Evolutionary conservation across 2,329 filamentous ascomycete genomes (phyloP), one percentile per base, ranked within the genome.

Genomic region (Trichophyton equinum): DNA sequence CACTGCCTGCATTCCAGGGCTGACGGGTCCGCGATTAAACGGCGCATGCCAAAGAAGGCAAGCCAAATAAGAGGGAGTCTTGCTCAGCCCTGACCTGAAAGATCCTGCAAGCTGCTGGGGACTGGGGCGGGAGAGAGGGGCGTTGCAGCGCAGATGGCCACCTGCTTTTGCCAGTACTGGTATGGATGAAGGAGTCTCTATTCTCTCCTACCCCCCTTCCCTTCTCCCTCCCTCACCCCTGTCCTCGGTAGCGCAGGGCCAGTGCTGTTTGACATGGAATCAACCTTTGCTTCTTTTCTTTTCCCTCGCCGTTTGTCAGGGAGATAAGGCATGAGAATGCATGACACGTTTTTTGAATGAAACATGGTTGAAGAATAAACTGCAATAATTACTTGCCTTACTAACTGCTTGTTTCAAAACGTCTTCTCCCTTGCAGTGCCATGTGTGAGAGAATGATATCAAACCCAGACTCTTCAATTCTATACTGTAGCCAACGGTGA

Each of bases 371-470:
- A 30, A 18, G 27, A 36, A 55, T 55, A 15, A 18, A 36, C 40
- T 44, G 4, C n/a, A n/a, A n/a, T 18, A n/a, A 7, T 44, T n/a
- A n/a, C 30, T 18, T 25, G 9, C 18, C 33, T 55, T 42, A 36
- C 40, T 58, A 42, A 42, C 36, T 36, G 56, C 20, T 58, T 58
- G 33, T 36, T 44, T 22, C 15, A 44, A 57, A 46, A 22, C 30
- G n/a, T 25, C 15, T 13, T 58, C 40, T 27, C n/a, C 25, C 40
- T 64, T 56, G 36, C 68, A 85, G 83, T 72, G 80, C 83, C 64
- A 84, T 80, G 68, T 86, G 83, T 71, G 83, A 86, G 71, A 84
- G 79, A 70, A 83, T 85, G 73, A 85, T 86, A 67, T 79, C 82
- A 59, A 78, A 80, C 36, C 83, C 83, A 15, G 79, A 80, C 70